phyloP scores from a whole-genome alignment of 768 basidiomycete genomes.

The Glaciozyma martinii region DNA sequence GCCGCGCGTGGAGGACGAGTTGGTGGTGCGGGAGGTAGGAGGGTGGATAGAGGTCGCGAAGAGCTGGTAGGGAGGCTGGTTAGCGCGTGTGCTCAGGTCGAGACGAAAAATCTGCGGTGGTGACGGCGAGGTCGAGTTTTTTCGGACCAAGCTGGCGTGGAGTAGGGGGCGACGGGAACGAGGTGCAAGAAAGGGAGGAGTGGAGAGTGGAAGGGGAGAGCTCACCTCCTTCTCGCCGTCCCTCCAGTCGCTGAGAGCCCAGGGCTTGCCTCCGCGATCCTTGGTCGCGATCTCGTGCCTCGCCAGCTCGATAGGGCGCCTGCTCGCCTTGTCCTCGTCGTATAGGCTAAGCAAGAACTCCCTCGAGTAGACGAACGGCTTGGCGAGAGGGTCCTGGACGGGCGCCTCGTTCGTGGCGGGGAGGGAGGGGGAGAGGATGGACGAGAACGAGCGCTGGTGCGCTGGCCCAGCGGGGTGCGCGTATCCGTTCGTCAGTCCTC shows the following conservation, averaged over 20 bases:
- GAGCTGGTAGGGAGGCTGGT: conserved; percentile 7
- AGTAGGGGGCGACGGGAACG: background rate
- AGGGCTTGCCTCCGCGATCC: conserved; percentile 13
- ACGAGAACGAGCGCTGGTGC: conserved; percentile 22
- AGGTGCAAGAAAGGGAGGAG: background rate
- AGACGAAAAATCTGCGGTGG: background rate
- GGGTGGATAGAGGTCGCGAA: conserved; percentile 30
- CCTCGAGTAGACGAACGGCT: conserved; percentile 31
- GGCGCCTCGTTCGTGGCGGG: background rate
- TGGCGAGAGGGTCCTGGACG: background rate
- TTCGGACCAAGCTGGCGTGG: background rate
- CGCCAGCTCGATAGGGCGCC: conserved; percentile 27
- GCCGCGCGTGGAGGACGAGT: background rate
- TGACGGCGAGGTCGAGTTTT: too few species aligned
- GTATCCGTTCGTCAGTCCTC: background rate
- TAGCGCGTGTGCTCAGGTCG: background rate
- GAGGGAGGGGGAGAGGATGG: background rate
- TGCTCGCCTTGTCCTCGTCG: conserved; percentile 30
- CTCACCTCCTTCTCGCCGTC: conserved; percentile 31
- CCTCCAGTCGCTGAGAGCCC: conserved; percentile 21
- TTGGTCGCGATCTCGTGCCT: conserved; percentile 21
- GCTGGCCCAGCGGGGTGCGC: background rate
- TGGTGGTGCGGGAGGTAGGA: conserved; percentile 11
- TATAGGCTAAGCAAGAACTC: conserved; percentile 29
- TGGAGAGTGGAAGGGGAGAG: background rate